Evolutionary conservation across 148 eudicot species (phyloP).

Genomic region (Rhododendron vialii): DNA sequence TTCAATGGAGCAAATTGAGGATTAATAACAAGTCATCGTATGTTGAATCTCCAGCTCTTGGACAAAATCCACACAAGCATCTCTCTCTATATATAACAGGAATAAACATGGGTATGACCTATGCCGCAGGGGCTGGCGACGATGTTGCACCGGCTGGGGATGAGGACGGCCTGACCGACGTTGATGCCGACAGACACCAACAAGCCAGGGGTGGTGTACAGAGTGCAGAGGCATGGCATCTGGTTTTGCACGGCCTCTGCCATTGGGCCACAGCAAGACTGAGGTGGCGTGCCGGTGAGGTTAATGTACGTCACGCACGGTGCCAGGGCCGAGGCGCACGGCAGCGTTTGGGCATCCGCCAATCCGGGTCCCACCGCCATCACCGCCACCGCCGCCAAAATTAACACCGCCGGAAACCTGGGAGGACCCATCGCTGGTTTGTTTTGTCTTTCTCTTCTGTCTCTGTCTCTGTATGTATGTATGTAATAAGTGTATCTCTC

Average conservation of each 20-base stretch:
- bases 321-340: constrained; percentile 13
- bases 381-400: not conserved
- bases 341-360: not conserved
- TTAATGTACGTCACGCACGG: constrained; percentile 21
- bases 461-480: not conserved
- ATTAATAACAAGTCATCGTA: not conserved
- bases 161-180: constrained; percentile 13
- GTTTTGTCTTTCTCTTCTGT: not conserved
- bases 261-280: constrained; percentile 29
- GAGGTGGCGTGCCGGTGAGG: constrained; percentile 17
- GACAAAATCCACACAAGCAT: not conserved
- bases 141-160: constrained; percentile 18
- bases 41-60: not conserved
- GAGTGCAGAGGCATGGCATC: constrained; percentile 23
- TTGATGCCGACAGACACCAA: not conserved
- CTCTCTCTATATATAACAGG: too few relatives aligned
- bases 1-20: not conserved
- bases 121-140: not conserved
- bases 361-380: not conserved
- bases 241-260: constrained; percentile 6
- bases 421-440: not conserved
- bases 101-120: not conserved
- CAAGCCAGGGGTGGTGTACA: constrained; percentile 11
- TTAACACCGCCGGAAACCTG: not conserved
- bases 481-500: too few relatives aligned